Evolutionary conservation across 1,284 basidiomycete genomes (phyloP).

Genomic region (Cystobasidium sp.): DNA sequence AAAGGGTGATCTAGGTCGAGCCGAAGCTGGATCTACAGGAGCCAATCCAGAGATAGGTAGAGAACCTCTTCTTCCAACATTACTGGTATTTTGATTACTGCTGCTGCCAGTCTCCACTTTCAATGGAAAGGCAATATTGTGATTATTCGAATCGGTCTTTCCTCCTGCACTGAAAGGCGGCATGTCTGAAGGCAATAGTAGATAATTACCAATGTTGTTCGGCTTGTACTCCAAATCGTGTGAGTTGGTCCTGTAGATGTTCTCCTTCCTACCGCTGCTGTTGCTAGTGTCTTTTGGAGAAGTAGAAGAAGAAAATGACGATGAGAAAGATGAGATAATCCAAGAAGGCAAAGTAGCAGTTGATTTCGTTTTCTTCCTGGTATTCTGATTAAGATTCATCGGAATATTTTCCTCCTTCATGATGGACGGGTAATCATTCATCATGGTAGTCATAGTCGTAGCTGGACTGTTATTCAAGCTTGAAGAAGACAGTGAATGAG

Average conservation of each 20-base stretch:
- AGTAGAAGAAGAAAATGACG: not conserved
- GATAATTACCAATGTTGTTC: too few relatives aligned
- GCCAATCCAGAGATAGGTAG: not conserved
- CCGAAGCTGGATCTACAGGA: not conserved
- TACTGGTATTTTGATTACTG: too few relatives aligned
- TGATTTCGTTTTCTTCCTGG: conserved; percentile 27
- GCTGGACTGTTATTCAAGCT: not conserved
- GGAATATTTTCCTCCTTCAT: too few relatives aligned
- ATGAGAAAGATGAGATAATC: conserved; percentile 19
- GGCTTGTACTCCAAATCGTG: too few relatives aligned
- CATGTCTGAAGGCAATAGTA: not conserved
- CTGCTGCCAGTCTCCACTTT: not conserved
- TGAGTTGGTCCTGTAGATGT: too few relatives aligned
- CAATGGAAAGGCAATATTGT: not conserved
- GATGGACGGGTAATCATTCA: too few relatives aligned
- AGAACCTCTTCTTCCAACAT: not conserved
- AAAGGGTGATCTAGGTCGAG: not conserved
- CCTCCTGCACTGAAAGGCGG: not conserved
- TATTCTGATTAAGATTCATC: not conserved
- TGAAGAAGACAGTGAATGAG: too few relatives aligned
- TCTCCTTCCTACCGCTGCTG: too few relatives aligned
- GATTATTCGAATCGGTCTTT: not conserved
- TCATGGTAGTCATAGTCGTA: too few relatives aligned
- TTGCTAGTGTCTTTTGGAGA: not conserved
- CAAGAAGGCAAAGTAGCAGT: conserved; percentile 32